A percentile compares a stretch with the other conserved stretches of the same genome.
phyloP scores from a whole-genome alignment of 1,284 basidiomycete species.

The Cystobasidium sp. region DNA sequence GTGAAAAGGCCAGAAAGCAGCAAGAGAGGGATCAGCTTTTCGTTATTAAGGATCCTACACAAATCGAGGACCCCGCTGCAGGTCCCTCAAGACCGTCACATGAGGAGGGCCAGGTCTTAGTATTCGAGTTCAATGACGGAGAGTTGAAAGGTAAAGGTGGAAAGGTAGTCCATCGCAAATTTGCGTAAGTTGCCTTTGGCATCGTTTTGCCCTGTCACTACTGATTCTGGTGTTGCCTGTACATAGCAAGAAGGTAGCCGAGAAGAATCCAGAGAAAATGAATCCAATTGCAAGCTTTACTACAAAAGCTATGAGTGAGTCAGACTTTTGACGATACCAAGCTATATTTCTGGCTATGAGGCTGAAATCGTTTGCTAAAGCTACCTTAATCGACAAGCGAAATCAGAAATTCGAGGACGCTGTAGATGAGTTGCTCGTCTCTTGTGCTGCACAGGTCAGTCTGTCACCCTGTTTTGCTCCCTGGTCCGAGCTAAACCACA shows the following conservation, averaged over 20 bases:
- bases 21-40: constrained; percentile 53
- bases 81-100: constrained; percentile 45
- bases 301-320: constrained; percentile 49
- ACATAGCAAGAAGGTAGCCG: constrained; percentile 44
- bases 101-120: constrained; percentile 52
- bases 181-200: constrained; percentile 41
- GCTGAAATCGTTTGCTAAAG: constrained; percentile 1
- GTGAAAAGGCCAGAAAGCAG: constrained; percentile 49
- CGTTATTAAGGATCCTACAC: constrained; percentile 35
- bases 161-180: constrained; percentile 51
- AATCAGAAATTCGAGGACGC: constrained; percentile 70
- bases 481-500: neutral
- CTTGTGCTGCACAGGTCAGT: constrained; percentile 59
- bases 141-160: constrained; percentile 57
- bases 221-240: neutral
- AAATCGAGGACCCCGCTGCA: constrained; percentile 34
- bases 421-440: constrained; percentile 73
- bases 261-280: constrained; percentile 37
- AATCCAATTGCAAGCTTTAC: constrained; percentile 46
- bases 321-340: constrained; percentile 60
- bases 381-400: constrained; percentile 73
- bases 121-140: constrained; percentile 59
- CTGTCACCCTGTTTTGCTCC: too few relatives aligned
- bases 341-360: constrained; percentile 63
- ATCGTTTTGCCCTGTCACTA: neutral